These are phyloP conservation scores for Trichoderma sp. DNA, from an alignment of 2,329 filamentous ascomycete species.

Conservation along the genomic window DNA sequence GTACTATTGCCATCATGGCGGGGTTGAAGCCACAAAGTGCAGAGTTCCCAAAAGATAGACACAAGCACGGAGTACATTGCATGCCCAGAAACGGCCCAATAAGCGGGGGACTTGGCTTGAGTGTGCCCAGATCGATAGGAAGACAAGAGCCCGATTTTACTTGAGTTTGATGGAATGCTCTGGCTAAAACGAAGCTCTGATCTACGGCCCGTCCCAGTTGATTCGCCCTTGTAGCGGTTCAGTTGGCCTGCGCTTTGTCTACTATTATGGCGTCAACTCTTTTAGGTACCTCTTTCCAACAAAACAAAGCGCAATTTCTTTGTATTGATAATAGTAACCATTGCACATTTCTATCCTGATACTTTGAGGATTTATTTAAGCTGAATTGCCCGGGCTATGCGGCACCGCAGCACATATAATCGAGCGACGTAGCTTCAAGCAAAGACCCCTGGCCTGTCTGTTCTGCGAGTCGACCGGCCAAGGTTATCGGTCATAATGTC, in stretches of 20 bases:
- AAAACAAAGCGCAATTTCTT: background rate
- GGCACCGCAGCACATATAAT: background rate
- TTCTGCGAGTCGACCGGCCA: background rate
- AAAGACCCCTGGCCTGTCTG: background rate
- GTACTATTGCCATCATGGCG: constrained; percentile 22
- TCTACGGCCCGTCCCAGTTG: constrained; percentile 7
- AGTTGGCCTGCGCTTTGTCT: background rate
- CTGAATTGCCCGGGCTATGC: background rate
- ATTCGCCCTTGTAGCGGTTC: background rate
- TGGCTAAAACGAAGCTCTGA: background rate
- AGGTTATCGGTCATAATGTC: constrained; percentile 23
- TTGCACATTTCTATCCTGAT: background rate
- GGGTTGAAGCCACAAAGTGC: constrained; percentile 22
- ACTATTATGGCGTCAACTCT: background rate
- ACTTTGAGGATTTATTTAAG: background rate
- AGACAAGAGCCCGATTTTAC: background rate
- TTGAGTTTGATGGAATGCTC: background rate
- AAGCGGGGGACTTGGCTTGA: background rate
- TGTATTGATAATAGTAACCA: background rate
- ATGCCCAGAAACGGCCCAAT: background rate
- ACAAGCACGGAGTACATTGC: background rate
- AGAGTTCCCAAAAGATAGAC: background rate
- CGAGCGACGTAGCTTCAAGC: background rate
- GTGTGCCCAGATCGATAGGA: background rate
- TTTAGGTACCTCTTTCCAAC: background rate